phyloP scores from a whole-genome alignment of 164 flowering plant species.

The Magnolia sinica region DNA sequence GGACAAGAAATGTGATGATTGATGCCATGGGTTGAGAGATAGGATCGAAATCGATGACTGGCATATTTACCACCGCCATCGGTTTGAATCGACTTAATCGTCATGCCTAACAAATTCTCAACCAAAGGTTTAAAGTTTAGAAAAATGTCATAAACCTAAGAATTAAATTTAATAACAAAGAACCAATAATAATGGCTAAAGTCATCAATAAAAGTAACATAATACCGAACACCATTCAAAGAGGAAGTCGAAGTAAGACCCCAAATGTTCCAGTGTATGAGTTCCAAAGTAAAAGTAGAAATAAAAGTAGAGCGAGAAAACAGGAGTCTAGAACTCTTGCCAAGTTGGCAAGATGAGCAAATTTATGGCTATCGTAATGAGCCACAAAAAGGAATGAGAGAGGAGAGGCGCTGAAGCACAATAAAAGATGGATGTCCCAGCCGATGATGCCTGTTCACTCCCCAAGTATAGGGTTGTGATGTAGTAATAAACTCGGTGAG shows the following conservation, averaged over 20 bases:
- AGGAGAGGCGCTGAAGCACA: not conserved
- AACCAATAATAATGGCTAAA: not conserved
- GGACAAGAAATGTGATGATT: not conserved
- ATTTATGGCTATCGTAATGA: not conserved
- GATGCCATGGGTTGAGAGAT: too few species aligned
- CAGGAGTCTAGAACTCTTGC: too few species aligned
- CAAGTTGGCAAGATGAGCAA: not conserved
- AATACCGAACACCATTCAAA: not conserved
- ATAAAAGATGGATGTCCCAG: not conserved
- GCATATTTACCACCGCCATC: not conserved
- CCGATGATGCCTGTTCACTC: too few species aligned
- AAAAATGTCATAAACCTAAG: not conserved
- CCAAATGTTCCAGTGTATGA: not conserved
- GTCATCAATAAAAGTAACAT: not conserved
- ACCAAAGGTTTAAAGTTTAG: not conserved
- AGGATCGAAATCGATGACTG: not conserved
- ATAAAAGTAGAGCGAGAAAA: not conserved
- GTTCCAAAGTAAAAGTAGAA: not conserved
- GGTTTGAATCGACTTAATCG: not conserved
- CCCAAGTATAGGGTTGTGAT: too few species aligned
- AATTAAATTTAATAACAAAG: not conserved
- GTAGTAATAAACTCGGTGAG: too few species aligned
- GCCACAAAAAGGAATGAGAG: not conserved
- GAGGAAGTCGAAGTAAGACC: not conserved
- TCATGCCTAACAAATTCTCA: not conserved